Evolutionary conservation across 2,329 filamentous ascomycete species (phyloP).

Genomic region (Falciphora oryzae): DNA sequence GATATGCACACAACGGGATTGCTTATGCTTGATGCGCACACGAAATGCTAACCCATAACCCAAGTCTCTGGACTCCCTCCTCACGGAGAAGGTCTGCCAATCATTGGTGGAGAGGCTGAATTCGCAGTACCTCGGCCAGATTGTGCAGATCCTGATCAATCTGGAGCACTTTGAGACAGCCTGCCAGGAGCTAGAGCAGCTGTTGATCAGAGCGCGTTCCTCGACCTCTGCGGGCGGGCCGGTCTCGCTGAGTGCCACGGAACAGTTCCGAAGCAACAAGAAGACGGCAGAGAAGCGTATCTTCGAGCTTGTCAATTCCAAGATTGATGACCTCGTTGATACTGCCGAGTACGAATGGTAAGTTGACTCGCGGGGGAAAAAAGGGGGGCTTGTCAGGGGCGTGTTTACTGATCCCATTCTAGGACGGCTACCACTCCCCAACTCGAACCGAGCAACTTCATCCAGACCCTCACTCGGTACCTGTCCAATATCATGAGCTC

Average conservation of each 20-base stretch:
- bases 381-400: constrained; percentile 9
- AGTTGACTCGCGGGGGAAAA: constrained; percentile 18
- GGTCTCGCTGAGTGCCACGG: constrained; percentile 74
- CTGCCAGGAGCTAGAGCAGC: constrained; percentile 80
- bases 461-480: constrained; percentile 90
- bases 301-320: constrained; percentile 96
- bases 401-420: neutral
- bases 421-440: constrained; percentile 53
- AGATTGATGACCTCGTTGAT: constrained; percentile 95
- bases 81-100: constrained; percentile 86
- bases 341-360: constrained; percentile 96
- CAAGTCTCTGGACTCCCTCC: constrained; percentile 86
- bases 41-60: neutral
- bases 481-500: constrained; percentile 95
- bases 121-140: constrained; percentile 93
- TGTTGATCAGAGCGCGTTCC: constrained; percentile 79
- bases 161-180: constrained; percentile 94
- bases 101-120: constrained; percentile 81
- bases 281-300: constrained; percentile 97
- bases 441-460: constrained; percentile 80
- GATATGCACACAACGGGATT: neutral
- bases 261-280: constrained; percentile 82
- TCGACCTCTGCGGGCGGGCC: constrained; percentile 76
- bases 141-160: constrained; percentile 97
- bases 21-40: neutral